These are phyloP conservation scores for Caryopteris hybrid DNA, from an alignment of 305 asterid genomes.

Conservation along the genomic window DNA sequence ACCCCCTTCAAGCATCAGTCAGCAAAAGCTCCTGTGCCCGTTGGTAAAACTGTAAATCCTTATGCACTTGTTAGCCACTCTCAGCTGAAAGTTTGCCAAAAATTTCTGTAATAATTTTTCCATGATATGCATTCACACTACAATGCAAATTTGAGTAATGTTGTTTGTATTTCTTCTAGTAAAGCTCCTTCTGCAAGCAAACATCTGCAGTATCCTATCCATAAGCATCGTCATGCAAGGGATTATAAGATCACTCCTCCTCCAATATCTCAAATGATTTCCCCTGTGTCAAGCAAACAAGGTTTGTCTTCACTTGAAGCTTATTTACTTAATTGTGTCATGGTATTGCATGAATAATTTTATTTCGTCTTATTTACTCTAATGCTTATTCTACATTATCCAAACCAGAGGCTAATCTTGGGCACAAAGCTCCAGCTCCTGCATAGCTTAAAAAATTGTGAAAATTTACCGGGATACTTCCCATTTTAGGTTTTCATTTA, in stretches of 20 bases:
- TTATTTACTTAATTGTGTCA: no score
- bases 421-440: no score
- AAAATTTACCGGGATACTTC: no score
- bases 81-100: constrained; percentile 50
- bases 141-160: constrained; percentile 1
- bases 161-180: constrained; percentile 18
- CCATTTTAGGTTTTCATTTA: no score
- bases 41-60: constrained; percentile 27
- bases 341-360: background rate
- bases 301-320: constrained; percentile 39
- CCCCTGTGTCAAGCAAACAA: constrained; percentile 61
- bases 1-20: constrained; percentile 45
- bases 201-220: constrained; percentile 34
- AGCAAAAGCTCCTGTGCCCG: constrained; percentile 34
- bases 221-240: constrained; percentile 31
- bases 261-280: constrained; percentile 37
- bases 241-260: constrained; percentile 37
- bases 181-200: constrained; percentile 54
- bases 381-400: no score
- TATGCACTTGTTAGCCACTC: constrained; percentile 34
- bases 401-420: no score
- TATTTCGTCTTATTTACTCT: no score
- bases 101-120: constrained; percentile 6
- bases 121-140: background rate
- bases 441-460: no score